Base-by-base conservation (phyloP, 495 filamentous ascomycete species). In the Talaromyces wortmannii region DNA sequence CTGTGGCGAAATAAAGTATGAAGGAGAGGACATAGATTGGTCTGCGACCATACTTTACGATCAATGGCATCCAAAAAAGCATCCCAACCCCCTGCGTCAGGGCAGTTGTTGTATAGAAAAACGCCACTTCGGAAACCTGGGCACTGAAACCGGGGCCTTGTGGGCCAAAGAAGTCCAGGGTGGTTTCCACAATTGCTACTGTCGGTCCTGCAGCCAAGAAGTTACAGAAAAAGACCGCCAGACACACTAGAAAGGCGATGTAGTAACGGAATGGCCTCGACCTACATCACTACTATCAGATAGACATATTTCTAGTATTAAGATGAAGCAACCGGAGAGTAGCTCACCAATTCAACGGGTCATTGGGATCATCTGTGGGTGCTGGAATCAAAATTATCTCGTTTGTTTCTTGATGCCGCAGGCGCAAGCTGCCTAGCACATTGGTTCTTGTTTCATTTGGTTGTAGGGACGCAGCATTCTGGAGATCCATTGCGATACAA, bases 141-240 rank as follows among this genome's bases (percentile, higher is more conserved):
- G 56, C 48, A 16, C 29, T 58, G 18, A 74, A 64, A 23, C 59
- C 59, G 0, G 75, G 69, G 6, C 58, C 46, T 0, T 53, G 47
- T 5, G 64, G 55, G 17, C 65, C 65, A 55, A 74, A 77, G 63
- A 81, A 79, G 45, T 77, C 72, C 18, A 69, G 55, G 10, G 77
- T 70, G 0, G 71, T 78, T 29, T 69, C 55, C 3, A 74, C 67
- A 29, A 83, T 77, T 40, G 74, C 78, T n/a, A 81, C 70, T 7
- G 76, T 72, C 5, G 78, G 79, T 4, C 72, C 78, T 31, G 79
- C 78, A 2, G 78, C 75, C 3, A 81, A 66, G 56, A 83, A 80
- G 60, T 81, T 81, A 65, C 73, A 79, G 55, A 81, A 71, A 52
- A 79, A 69, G 66, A 83, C 79, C 40, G 78, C 78, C 7, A 76